phyloP scores from a whole-genome alignment of 73 alveolate genomes.

The Blepharisma stoltei region DNA sequence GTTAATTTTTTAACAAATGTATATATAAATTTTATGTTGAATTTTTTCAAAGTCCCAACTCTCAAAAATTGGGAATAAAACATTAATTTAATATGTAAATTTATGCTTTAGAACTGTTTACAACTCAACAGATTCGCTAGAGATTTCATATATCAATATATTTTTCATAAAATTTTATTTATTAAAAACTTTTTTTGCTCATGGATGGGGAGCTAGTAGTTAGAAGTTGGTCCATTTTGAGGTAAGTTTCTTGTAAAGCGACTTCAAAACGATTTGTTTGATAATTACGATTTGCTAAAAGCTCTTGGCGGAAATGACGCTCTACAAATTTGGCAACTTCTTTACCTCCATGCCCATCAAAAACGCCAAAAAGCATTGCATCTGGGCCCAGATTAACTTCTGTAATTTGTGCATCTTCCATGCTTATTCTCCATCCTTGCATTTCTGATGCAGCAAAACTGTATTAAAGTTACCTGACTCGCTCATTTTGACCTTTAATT shows the following conservation, averaged over 20 bases:
- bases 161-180: too few species aligned
- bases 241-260: conserved; percentile 75
- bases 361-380: conserved; percentile 80
- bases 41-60: too few species aligned
- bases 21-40: too few species aligned
- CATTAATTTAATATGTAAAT: too few species aligned
- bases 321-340: conserved; percentile 86
- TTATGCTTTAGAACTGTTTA: too few species aligned
- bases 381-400: conserved; percentile 58
- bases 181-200: too few species aligned
- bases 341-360: conserved; percentile 96
- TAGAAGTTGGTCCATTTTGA: conserved; percentile 70
- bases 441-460: conserved; percentile 52
- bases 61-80: too few species aligned
- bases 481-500: conserved; percentile 59
- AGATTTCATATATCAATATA: too few species aligned
- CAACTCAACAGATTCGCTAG: too few species aligned
- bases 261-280: conserved; percentile 53
- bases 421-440: conserved; percentile 76
- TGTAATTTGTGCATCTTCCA: conserved; percentile 89
- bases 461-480: conserved; percentile 21
- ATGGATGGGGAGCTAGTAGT: too few species aligned
- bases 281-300: conserved; percentile 49
- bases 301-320: conserved; percentile 62
- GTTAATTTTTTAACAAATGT: too few species aligned